Base-by-base conservation (phyloP, 192 early-diverging fungal species). In the Mortierella claussenii region DNA sequence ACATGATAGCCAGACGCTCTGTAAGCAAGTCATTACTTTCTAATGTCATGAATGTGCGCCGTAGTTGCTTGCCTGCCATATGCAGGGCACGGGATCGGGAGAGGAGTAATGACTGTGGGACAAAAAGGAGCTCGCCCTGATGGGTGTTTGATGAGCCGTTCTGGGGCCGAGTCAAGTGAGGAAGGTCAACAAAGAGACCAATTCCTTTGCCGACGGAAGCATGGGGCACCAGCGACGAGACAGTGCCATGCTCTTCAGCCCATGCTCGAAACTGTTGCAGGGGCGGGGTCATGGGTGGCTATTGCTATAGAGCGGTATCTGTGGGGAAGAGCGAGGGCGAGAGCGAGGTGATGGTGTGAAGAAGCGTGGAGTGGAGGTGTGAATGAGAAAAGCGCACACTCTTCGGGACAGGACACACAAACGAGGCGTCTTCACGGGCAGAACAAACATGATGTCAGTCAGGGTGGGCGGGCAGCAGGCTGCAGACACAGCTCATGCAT, bases 1-100 rank as follows among this genome's bases (percentile, higher is more conserved):
- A 52, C 20, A 81, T 24, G 8, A 87, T 30, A 12, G 63, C 54
- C 5, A 82, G 52, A 5, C 80, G 48, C 48, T 87, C 81, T 8
- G 65, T 65, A 7, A 81, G 6, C 6, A 52, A 46, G 21, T 61
- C 34, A 0, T 6, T 18, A 24, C 51, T 50, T n/a, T n/a, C n/a
- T 8, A 76, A 30, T 28, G 36, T 20, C 20, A 23, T 37, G 23
- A 76, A 43, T 13, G 73, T 51, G 13, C 30, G 24, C 21, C 47
- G 42, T 2, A 76, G 20, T 21, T n/a, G 18, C 18, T 17, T 4
- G 17, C 44, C 42, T 5, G 32, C 7, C 13, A 66, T 10, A 4
- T 32, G 10, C 4, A 67, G 28, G 28, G 67, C 37, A 13, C 44
- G 43, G 3, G 64, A 60, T 17, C 65, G 56, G 18, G 45, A 62